Conservation (phyloP, 2,329 filamentous ascomycete species). For the Thielaviopsis musarum region DNA sequence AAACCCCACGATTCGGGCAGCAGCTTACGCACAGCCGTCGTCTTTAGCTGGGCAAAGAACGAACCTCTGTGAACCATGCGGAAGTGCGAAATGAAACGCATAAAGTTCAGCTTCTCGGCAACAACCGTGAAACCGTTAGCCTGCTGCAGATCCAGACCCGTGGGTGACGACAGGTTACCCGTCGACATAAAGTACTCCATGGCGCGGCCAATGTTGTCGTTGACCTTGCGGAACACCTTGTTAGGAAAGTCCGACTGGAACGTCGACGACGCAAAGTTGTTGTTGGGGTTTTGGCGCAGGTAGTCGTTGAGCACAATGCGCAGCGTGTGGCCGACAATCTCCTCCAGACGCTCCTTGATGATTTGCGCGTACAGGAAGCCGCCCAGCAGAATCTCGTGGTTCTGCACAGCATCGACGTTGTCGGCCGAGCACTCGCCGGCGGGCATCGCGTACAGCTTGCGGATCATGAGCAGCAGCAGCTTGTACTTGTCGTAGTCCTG, state of each 20-base stretch:
- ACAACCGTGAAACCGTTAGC: constrained; percentile 90
- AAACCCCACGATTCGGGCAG: constrained; percentile 97
- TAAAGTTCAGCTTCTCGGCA: constrained; percentile 97
- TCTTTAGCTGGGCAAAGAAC: constrained; percentile 96
- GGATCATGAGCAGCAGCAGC: constrained; percentile 86
- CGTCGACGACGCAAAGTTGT: constrained; percentile 57
- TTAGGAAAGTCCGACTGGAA: constrained; percentile 67
- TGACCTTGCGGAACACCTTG: constrained; percentile 64
- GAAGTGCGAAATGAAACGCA: constrained; percentile 97
- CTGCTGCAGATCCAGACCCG: constrained; percentile 86
- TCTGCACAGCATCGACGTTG: constrained; percentile 92
- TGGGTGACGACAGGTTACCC: constrained; percentile 80
- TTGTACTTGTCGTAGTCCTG: constrained; percentile 89
- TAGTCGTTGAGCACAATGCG: constrained; percentile 39
- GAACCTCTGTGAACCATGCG: constrained; percentile 97
- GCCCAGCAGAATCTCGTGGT: constrained; percentile 85
- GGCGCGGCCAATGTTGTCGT: constrained; percentile 73
- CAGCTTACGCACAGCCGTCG: constrained; percentile 88
- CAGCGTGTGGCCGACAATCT: constrained; percentile 50
- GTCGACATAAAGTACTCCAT: constrained; percentile 95
- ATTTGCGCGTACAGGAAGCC: constrained; percentile 93
- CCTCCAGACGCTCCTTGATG: constrained; percentile 83
- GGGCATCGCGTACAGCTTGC: constrained; percentile 85
- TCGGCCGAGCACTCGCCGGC: constrained; percentile 85
- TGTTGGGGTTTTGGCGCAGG: constrained; percentile 36